Percentiles rank a stretch among this genome's conserved stretches.
These are phyloP conservation scores for Barnettozyma populi DNA, from an alignment of 805 yeast species.

Conservation along the genomic window DNA sequence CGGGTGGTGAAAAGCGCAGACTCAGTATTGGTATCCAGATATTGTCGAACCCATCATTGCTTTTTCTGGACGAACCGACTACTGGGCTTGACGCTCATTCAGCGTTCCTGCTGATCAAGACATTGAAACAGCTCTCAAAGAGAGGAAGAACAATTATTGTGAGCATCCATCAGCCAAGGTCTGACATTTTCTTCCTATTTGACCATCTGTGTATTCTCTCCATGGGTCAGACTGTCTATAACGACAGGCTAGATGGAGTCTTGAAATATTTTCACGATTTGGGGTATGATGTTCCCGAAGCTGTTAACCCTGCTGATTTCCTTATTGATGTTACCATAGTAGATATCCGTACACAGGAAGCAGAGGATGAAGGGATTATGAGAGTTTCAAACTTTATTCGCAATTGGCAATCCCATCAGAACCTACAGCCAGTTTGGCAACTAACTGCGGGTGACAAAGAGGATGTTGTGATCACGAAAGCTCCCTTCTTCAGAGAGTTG, in stretches of 20 bases:
- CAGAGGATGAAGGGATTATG: constrained; percentile 29
- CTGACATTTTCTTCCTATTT: constrained; percentile 68
- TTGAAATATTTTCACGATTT: constrained; percentile 40
- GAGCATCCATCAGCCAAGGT: constrained; percentile 83
- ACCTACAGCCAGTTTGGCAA: neutral
- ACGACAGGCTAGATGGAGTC: constrained; percentile 39
- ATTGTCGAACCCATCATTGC: constrained; percentile 66
- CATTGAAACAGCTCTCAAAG: constrained; percentile 53
- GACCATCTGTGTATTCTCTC: constrained; percentile 67
- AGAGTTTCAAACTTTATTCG: constrained; percentile 29
- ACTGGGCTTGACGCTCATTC: constrained; percentile 83
- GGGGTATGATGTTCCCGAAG: constrained; percentile 37
- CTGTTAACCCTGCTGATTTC: constrained; percentile 49
- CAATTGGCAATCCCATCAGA: constrained; percentile 29
- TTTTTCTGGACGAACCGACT: constrained; percentile 84
- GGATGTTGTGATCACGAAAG: constrained; percentile 19
- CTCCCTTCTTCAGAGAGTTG: constrained; percentile 41
- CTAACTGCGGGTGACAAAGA: neutral
- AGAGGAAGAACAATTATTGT: constrained; percentile 67
- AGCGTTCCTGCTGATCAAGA: constrained; percentile 58
- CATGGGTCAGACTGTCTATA: constrained; percentile 44
- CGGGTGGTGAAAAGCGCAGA: constrained; percentile 84
- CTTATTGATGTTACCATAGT: constrained; percentile 44
- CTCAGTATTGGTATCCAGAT: constrained; percentile 79
- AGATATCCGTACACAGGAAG: constrained; percentile 34